Conservation (phyloP, 2,329 filamentous ascomycete species). For the Aspergillus tubingensis region DNA sequence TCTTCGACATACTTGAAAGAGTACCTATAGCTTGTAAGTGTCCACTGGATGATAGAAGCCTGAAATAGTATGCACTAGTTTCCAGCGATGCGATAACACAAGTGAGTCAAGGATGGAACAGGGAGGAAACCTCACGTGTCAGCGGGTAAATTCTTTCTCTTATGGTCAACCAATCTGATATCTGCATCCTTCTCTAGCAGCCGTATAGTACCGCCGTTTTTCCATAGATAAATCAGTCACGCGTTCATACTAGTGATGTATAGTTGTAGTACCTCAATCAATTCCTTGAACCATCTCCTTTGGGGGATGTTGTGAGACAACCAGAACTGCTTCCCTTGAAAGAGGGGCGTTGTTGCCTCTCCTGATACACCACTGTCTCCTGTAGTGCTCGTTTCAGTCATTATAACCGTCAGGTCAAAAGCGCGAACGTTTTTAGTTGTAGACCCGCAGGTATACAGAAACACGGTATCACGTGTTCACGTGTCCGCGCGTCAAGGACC, state of each 20-base stretch:
- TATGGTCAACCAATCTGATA: slow-evolving; percentile 61
- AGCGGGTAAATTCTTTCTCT: slow-evolving; percentile 50
- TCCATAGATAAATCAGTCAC: slow-evolving; percentile 28
- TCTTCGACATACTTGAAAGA: slow-evolving; percentile 61
- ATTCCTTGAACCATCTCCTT: slow-evolving; percentile 50
- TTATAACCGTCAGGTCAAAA: background rate
- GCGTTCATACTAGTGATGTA: background rate
- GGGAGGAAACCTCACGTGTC: slow-evolving; percentile 45
- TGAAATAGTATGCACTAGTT: too few species aligned
- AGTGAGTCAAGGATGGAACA: background rate
- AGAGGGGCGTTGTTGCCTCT: slow-evolving; percentile 42
- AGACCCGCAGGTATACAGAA: background rate
- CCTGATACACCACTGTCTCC: background rate
- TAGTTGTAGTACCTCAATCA: slow-evolving; percentile 46
- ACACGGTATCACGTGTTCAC: slow-evolving; percentile 32
- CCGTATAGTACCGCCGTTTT: slow-evolving; percentile 58
- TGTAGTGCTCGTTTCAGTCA: background rate
- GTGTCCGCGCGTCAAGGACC: slow-evolving; percentile 12
- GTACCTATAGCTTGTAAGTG: slow-evolving; percentile 38
- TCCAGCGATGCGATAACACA: too few species aligned
- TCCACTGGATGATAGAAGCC: too few species aligned
- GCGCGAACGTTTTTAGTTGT: background rate
- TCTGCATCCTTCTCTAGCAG: slow-evolving; percentile 58
- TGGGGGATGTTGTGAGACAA: slow-evolving; percentile 56
- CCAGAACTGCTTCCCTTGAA: slow-evolving; percentile 60